phyloP scores from a whole-genome alignment of 768 basidiomycete genomes.

The Sarcodon aspratus region DNA sequence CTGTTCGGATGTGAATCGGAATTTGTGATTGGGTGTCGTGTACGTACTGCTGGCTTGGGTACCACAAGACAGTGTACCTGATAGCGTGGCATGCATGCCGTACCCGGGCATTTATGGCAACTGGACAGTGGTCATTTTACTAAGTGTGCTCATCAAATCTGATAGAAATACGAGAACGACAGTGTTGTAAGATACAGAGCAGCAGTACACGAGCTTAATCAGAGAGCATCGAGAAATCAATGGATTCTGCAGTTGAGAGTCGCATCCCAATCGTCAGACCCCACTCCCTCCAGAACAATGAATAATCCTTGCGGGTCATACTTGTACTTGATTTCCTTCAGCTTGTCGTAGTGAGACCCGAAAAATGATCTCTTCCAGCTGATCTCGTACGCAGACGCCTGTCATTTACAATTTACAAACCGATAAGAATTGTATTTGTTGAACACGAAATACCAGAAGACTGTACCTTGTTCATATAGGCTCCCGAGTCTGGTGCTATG shows the following conservation, averaged over 20 bases:
- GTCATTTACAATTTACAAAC: not conserved
- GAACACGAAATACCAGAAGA: not conserved
- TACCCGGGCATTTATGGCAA: too few relatives aligned
- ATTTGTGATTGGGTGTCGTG: too few relatives aligned
- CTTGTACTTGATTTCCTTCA: slow-evolving; percentile 29
- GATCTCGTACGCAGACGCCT: slow-evolving; percentile 33
- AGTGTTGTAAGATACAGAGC: too few relatives aligned
- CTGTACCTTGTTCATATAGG: slow-evolving; percentile 39
- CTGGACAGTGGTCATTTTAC: too few relatives aligned
- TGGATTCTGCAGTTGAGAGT: slow-evolving; percentile 9
- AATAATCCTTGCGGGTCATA: slow-evolving; percentile 26
- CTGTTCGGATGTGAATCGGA: too few relatives aligned
- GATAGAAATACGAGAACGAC: too few relatives aligned
- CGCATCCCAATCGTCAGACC: slow-evolving; percentile 37
- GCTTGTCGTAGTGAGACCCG: slow-evolving; percentile 27
- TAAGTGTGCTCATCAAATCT: too few relatives aligned
- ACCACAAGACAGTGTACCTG: too few relatives aligned
- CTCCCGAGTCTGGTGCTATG: slow-evolving; percentile 20
- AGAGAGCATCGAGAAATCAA: too few relatives aligned
- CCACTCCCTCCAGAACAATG: slow-evolving; percentile 25
- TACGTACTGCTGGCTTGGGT: too few relatives aligned
- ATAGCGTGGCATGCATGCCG: too few relatives aligned
- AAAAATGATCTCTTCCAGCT: slow-evolving; percentile 29
- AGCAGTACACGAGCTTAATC: too few relatives aligned
- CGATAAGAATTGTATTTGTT: not conserved